phyloP scores from a whole-genome alignment of 2,329 filamentous ascomycete species.

The Phialophora chinensis region DNA sequence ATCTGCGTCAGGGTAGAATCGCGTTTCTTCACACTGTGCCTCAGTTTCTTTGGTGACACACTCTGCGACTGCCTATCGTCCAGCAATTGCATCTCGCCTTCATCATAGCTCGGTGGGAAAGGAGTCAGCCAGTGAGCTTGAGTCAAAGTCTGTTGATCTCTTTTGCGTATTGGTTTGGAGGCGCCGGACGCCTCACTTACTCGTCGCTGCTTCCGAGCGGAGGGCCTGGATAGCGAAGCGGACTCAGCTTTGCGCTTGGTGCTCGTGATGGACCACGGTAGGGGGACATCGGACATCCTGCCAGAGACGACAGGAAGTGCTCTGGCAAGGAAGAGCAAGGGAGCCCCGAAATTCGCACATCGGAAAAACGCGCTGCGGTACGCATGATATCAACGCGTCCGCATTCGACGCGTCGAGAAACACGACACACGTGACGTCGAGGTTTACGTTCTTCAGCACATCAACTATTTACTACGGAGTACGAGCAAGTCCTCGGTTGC shows the following conservation, averaged over 20 bases:
- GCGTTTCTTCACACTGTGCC: conserved; percentile 25
- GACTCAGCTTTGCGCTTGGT: conserved; percentile 31
- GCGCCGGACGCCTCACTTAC: conserved; percentile 13
- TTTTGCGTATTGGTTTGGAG: conserved; percentile 11
- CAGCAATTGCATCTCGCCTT: conserved; percentile 22
- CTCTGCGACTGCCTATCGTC: conserved; percentile 6
- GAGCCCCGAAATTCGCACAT: background rate
- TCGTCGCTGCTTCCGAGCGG: conserved; percentile 30
- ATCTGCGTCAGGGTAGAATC: conserved; percentile 40
- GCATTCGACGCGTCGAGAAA: background rate
- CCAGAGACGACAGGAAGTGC: background rate
- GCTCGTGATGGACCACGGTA: conserved; percentile 32
- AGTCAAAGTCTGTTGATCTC: conserved; percentile 37
- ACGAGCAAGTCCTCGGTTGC: background rate
- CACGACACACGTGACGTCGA: background rate
- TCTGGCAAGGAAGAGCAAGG: background rate
- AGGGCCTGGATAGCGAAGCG: conserved; percentile 14
- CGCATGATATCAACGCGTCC: conserved; percentile 1
- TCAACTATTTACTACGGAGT: background rate
- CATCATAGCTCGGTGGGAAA: conserved; percentile 15
- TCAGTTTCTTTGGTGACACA: background rate
- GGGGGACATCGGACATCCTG: background rate
- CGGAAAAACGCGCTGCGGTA: background rate
- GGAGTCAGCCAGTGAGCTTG: conserved; percentile 37
- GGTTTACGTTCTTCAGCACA: background rate